Evolutionary conservation across 805 yeast genomes (phyloP).

Genomic region (Saccharomycodes ludwigii): DNA sequence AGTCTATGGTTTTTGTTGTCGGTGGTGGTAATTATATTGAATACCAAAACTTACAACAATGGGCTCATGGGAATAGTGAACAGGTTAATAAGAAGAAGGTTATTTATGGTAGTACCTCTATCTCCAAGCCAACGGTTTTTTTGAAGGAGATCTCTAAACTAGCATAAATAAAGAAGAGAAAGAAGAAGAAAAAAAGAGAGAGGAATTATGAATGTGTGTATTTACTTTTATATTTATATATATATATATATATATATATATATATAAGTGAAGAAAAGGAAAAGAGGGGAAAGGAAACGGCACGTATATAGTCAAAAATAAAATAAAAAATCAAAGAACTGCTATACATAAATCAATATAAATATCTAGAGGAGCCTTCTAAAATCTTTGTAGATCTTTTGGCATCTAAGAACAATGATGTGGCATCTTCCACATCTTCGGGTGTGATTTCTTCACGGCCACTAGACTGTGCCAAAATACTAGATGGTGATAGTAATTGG

Average conservation of each 20-base stretch:
- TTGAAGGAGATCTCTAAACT: constrained; percentile 51
- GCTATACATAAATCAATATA: constrained; percentile 14
- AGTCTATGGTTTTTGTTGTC: constrained; percentile 79
- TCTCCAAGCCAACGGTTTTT: constrained; percentile 58
- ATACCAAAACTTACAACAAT: constrained; percentile 87
- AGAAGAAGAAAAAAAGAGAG: not conserved
- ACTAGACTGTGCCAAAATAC: constrained; percentile 61
- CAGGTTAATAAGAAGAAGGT: constrained; percentile 39
- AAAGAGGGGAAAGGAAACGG: too few relatives aligned
- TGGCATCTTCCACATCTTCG: constrained; percentile 75
- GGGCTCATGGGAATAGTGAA: constrained; percentile 38
- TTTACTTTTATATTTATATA: not conserved
- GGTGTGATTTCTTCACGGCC: constrained; percentile 58
- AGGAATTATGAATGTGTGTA: not conserved
- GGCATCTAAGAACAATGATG: constrained; percentile 73
- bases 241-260: constrained; percentile 8
- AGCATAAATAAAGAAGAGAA: constrained; percentile 19
- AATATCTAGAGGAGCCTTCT: constrained; percentile 23
- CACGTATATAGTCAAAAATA: too few relatives aligned
- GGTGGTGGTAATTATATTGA: constrained; percentile 97
- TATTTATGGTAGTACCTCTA: constrained; percentile 77
- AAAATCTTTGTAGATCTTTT: constrained; percentile 66
- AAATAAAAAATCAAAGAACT: too few relatives aligned
- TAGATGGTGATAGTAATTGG: constrained; percentile 85
- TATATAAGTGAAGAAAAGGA: constrained; percentile 23